phyloP scores from a whole-genome alignment of 495 filamentous ascomycete genomes.

The Cudoniella acicularis region DNA sequence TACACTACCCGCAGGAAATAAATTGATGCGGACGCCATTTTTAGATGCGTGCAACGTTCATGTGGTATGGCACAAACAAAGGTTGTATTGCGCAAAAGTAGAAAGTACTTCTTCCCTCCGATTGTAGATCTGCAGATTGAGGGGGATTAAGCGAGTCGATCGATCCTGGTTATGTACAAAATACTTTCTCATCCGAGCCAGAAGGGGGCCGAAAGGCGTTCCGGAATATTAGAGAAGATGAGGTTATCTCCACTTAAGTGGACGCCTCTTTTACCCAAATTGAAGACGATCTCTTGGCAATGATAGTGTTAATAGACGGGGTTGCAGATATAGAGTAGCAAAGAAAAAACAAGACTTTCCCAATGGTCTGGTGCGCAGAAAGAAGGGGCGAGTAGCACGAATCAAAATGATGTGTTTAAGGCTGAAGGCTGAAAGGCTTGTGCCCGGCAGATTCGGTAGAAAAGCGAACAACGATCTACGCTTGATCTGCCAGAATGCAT shows the following conservation, averaged over 20 bases:
- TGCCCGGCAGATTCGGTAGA: not conserved
- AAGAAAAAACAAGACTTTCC: not conserved
- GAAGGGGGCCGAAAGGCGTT: not conserved
- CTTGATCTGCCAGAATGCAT: not conserved
- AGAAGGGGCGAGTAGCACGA: not conserved
- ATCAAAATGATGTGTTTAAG: not conserved
- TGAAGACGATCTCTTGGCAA: not conserved
- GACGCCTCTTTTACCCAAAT: not conserved
- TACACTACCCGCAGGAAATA: not conserved
- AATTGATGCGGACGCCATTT: not conserved
- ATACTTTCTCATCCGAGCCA: not conserved
- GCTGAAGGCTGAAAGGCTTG: not conserved
- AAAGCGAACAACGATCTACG: not conserved
- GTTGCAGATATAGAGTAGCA: not conserved
- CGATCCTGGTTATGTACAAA: not conserved
- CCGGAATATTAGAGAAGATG: not conserved
- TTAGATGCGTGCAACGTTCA: not conserved
- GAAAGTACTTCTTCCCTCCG: not conserved
- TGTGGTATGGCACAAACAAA: not conserved
- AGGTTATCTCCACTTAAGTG: not conserved
- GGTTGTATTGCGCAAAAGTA: not conserved
- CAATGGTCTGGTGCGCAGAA: not conserved
- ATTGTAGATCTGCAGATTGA: not conserved
- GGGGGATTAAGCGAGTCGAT: not conserved
- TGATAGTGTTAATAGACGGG: not conserved